Base-by-base conservation (phyloP, 148 eudicot genomes). In the Euryodendron excelsum region DNA sequence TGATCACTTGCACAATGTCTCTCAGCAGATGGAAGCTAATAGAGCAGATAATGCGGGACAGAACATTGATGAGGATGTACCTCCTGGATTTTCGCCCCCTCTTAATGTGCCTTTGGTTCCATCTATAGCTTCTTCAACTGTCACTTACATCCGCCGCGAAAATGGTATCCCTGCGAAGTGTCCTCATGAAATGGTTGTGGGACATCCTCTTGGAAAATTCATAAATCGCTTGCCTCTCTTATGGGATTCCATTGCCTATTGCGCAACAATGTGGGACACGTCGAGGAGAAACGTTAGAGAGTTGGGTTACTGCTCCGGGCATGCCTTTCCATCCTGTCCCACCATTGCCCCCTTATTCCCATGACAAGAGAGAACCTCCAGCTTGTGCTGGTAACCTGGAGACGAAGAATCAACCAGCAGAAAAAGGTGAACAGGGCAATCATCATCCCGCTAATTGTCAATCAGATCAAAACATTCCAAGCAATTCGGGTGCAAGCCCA, bases 321-420 rank as follows among this genome's bases (percentile, higher is more conserved):
- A 72, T 93, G 66, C 92, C 92, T 25, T 93, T 96, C 84, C 87
- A 83, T 53, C 97, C 98, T 36, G 91, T 87, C 74, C 99, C 98
- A 60, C 99, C 99, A 8, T 81, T 96, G 65, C 98, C 99, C n/a
- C 73, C 89, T 41, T 81, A 84, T 80, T 85, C 96, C 33, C 82
- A 78, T 70, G 81, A 69, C 25, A 74, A 58, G 76, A 68, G 78
- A 61, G 80, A 25, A 55, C 31, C 63, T 63, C 64, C 60, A 52
- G 18, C 80, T 1, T 73, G 62, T 79, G 56, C 77, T 60, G 77
- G 44, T 77, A 63, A 72, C 34, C 62, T 65, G n/a, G n/a, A n/a
- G n/a, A n/a, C n/a, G n/a, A n/a, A n/a, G 65, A 58, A 61, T 56
- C 53, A 60, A 73, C 69, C 77, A 25, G 80, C 56, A 25, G 78